Evolutionary conservation across 2,329 filamentous ascomycete genomes (phyloP).

Genomic region (Clarireedia hainanense): DNA sequence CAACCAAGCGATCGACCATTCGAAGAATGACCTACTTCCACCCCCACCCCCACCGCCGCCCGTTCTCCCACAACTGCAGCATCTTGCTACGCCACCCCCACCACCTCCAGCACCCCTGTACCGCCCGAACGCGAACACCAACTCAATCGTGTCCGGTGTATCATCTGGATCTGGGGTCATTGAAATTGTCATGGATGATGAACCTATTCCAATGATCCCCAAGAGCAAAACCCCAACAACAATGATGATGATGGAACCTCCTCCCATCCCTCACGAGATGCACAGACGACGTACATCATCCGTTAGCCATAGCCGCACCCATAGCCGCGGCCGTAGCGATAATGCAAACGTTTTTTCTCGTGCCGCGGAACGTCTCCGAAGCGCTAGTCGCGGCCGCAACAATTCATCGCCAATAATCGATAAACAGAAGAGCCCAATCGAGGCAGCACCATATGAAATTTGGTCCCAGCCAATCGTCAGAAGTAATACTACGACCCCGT

Average conservation of each 20-base stretch:
- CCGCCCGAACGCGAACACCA: conserved; percentile 28
- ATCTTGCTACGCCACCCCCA: conserved; percentile 52
- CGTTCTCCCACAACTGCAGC: conserved; percentile 52
- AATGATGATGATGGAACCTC: conserved; percentile 11
- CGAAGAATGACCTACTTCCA: conserved; percentile 42
- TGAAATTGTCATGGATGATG: conserved; percentile 55
- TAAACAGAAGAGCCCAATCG: conserved; percentile 21
- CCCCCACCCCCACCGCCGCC: conserved; percentile 47
- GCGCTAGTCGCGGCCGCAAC: conserved; percentile 48
- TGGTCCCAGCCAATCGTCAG: conserved; percentile 16
- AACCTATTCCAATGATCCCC: conserved; percentile 13
- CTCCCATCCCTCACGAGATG: conserved; percentile 33
- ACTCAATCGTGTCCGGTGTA: conserved; percentile 24
- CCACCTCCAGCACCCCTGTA: conserved; percentile 54
- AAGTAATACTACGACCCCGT: conserved; percentile 10
- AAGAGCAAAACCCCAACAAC: conserved; percentile 3
- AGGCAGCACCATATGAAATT: conserved; percentile 8
- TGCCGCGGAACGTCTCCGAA: conserved; percentile 52
- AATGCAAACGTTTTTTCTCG: conserved; percentile 48
- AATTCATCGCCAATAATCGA: conserved; percentile 15
- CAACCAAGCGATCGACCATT: conserved; percentile 34
- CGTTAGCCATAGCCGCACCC: conserved; percentile 26
- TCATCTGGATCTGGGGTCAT: conserved; percentile 47
- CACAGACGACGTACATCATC: conserved; percentile 26
- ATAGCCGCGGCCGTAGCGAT: conserved; percentile 49